These are phyloP conservation scores for Pseudogymnoascus sp. DNA, from an alignment of 2,329 filamentous ascomycete species.

Conservation along the genomic window DNA sequence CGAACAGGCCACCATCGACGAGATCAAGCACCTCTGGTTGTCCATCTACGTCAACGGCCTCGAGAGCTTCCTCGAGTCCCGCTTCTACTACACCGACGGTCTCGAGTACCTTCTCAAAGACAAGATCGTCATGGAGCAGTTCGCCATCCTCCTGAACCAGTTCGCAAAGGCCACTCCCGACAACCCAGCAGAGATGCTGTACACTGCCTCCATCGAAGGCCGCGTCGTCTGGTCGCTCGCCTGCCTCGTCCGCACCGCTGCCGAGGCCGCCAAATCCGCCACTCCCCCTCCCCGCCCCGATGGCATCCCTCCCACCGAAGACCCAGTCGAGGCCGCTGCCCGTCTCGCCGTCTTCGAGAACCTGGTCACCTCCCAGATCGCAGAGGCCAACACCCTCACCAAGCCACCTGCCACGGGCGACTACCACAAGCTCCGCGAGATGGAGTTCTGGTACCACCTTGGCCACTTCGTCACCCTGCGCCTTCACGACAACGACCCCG, in stretches of 20 bases:
- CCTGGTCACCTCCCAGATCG: conserved; percentile 63
- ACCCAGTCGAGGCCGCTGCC: conserved; percentile 55
- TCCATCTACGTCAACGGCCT: conserved; percentile 69
- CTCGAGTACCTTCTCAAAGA: conserved; percentile 40
- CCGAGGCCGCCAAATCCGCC: conserved; percentile 23
- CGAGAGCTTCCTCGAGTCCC: conserved; percentile 70
- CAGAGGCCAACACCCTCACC: conserved; percentile 51
- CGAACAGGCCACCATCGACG: conserved; percentile 38
- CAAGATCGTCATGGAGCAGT: conserved; percentile 53
- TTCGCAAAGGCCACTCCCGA: conserved; percentile 42
- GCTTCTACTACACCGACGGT: conserved; percentile 61
- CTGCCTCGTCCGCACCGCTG: conserved; percentile 31
- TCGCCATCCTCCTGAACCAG: conserved; percentile 55
- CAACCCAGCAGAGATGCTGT: conserved; percentile 44
- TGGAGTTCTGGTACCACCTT: conserved; percentile 76
- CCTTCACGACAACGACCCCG: conserved; percentile 44
- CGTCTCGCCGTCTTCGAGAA: conserved; percentile 70
- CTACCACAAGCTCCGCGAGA: conserved; percentile 50
- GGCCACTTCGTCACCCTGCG: conserved; percentile 62
- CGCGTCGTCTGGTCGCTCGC: conserved; percentile 54
- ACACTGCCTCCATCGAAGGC: conserved; percentile 48
- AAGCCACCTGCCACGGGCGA: conserved; percentile 42
- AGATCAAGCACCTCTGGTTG: conserved; percentile 64
- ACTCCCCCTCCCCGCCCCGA: conserved; percentile 16
- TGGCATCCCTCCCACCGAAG: conserved; percentile 44